phyloP scores from a whole-genome alignment of 441 rosid species.

The Francoa sonchifolia region DNA sequence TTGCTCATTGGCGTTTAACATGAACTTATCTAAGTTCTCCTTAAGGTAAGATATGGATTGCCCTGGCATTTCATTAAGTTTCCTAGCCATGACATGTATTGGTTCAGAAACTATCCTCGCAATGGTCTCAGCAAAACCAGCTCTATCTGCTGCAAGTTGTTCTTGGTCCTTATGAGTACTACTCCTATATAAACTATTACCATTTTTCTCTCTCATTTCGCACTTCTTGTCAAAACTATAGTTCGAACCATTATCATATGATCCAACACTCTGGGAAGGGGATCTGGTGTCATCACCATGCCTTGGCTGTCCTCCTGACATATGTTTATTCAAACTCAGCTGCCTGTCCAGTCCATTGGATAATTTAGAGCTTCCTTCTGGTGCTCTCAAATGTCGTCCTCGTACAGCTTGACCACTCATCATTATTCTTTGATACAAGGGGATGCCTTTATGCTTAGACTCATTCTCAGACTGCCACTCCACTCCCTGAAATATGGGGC shows the following conservation, averaged over 20 bases:
- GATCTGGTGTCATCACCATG: conserved; percentile 39
- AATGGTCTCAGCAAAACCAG: conserved; percentile 59
- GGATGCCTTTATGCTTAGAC: conserved; percentile 50
- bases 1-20: conserved; percentile 55
- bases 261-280: conserved; percentile 52
- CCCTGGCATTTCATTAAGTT: conserved; percentile 66
- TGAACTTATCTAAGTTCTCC: conserved; percentile 60
- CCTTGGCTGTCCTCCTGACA: conserved; percentile 10
- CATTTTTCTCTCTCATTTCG: conserved; percentile 36
- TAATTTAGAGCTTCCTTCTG: conserved; percentile 44
- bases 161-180: conserved; percentile 50
- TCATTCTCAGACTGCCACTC: conserved; percentile 80
- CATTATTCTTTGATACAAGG: conserved; percentile 48
- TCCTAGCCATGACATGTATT: conserved; percentile 61
- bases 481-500: conserved; percentile 75
- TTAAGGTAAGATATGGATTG: conserved; percentile 46
- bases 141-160: conserved; percentile 39
- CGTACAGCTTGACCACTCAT: conserved; percentile 43
- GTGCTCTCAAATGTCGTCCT: conserved; percentile 26
- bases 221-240: conserved; percentile 55
- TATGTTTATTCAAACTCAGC: conserved; percentile 48
- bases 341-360: conserved; percentile 60
- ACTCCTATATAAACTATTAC: conserved; percentile 44
- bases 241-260: conserved; percentile 48
- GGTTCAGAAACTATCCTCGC: conserved; percentile 67